A percentile compares a stretch with the other conserved stretches of the same genome.
Evolutionary conservation across 2,329 filamentous ascomycete genomes (phyloP).

Genomic region (Mycocentrospora acerina): DNA sequence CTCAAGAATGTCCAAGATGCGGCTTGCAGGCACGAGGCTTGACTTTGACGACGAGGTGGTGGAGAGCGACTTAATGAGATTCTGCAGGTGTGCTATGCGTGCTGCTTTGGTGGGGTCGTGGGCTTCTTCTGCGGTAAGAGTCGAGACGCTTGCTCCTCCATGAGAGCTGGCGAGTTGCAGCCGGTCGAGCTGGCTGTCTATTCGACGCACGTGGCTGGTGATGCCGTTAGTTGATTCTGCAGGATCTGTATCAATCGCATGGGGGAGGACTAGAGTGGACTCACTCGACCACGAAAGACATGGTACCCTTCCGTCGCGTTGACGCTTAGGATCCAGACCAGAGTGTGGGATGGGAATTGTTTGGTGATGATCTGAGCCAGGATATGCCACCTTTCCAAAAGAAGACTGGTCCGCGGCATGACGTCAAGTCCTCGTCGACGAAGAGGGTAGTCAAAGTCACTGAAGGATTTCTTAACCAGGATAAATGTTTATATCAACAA

Average conservation of each 20-base stretch:
- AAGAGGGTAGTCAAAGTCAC: too few relatives aligned
- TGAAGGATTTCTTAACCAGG: too few relatives aligned
- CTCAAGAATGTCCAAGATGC: slow-evolving; percentile 63
- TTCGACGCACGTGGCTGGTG: slow-evolving; percentile 55
- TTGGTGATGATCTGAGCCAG: slow-evolving; percentile 6
- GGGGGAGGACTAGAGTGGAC: slow-evolving; percentile 9
- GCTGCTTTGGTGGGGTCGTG: slow-evolving; percentile 45
- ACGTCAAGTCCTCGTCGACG: background rate
- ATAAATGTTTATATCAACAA: too few relatives aligned
- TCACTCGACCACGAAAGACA: slow-evolving; percentile 48
- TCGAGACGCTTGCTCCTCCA: slow-evolving; percentile 29
- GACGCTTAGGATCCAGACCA: slow-evolving; percentile 8
- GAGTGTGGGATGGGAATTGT: background rate
- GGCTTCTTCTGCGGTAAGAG: slow-evolving; percentile 35
- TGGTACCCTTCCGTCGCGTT: slow-evolving; percentile 26
- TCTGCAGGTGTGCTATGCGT: slow-evolving; percentile 61
- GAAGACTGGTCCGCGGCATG: background rate
- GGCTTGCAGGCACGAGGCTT: slow-evolving; percentile 57
- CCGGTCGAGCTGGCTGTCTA: slow-evolving; percentile 61
- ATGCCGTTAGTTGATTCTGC: slow-evolving; percentile 6
- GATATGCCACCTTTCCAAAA: slow-evolving; percentile 3
- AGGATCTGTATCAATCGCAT: background rate
- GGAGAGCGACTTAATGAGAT: slow-evolving; percentile 70
- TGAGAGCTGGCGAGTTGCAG: slow-evolving; percentile 51
- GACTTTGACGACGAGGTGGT: slow-evolving; percentile 65